Base-by-base conservation (phyloP, 1,284 basidiomycete species). In the Ustanciosporium gigantosporum region DNA sequence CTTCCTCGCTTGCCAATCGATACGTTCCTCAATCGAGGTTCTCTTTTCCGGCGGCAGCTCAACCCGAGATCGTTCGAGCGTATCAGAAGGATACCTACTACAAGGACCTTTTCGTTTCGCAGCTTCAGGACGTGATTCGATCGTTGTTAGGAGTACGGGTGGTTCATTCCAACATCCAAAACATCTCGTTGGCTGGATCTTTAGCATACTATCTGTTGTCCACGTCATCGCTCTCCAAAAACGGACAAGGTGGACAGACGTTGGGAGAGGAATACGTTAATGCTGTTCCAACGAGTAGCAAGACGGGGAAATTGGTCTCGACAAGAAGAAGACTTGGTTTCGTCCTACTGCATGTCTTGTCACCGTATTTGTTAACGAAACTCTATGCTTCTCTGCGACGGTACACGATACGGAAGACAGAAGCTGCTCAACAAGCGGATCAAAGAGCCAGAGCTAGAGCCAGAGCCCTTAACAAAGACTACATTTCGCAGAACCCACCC, bases 211-310 rank as follows among this genome's bases (percentile, higher is more conserved):
- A 78, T 53, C 65, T 65, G 5, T 44, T 79, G 16, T 78, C 76
- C 0, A 79, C 78, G 0, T 48, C 21, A 2, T 34, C 61, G 59
- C 44, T 62, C 9, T 45, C 8, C 47, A 43, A 2, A 52, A 43
- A 15, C 46, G 51, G 41, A 3, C 31, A 48, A 4, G 79, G 79
- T 3, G 72, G 77, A 2, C 79, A 80, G 60, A 80, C 79, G 16
- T 60, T 80, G 5, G 79, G 79, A 1, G 79, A 80, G 43, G 79
- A 80, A 56, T 80, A 80, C 46, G 78, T 78, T 39, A 78, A 79
- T 43, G 69, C 75, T 20, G 64, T 79, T 31, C 77, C 79, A 47
- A 65, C 72, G 25, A 56, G 68, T 20, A 39, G 46, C 5, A 41
- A 45, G 5, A 70, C 58, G 5, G 68, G 73, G 7, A 66, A 68